phyloP scores from a whole-genome alignment of 2,329 filamentous ascomycete species.

The Monosporascus cannonballus region DNA sequence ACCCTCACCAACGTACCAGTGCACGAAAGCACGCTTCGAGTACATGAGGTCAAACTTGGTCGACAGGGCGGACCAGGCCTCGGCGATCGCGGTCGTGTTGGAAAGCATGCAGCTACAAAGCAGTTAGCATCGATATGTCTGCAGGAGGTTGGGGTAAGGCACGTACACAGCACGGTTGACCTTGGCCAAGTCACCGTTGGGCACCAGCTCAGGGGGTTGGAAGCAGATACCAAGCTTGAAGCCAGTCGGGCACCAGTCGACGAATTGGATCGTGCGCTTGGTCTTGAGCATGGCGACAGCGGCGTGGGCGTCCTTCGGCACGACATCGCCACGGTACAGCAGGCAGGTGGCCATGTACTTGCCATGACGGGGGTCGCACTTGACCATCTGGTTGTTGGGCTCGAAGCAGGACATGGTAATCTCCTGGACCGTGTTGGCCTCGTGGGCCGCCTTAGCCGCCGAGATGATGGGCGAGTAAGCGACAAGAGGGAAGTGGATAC shows the following conservation, averaged over 20 bases:
- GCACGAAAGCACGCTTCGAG: conserved; percentile 99
- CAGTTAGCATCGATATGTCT: conserved; percentile 6
- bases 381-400: conserved; percentile 99
- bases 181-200: conserved; percentile 95
- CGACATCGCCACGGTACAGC: conserved; percentile 96
- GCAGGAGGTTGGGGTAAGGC: background rate
- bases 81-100: conserved; percentile 97
- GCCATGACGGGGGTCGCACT: conserved; percentile 95
- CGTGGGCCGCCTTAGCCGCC: conserved; percentile 90
- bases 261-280: conserved; percentile 98
- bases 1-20: conserved; percentile 99
- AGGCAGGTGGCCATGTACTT: conserved; percentile 99
- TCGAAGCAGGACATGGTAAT: conserved; percentile 99
- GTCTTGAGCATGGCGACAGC: conserved; percentile 97
- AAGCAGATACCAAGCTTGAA: conserved; percentile 99
- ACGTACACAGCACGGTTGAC: conserved; percentile 96
- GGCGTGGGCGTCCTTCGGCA: conserved; percentile 88
- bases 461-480: conserved; percentile 94
- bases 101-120: conserved; percentile 82
- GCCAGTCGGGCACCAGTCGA: conserved; percentile 99
- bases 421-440: conserved; percentile 96
- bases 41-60: conserved; percentile 99
- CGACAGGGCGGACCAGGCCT: conserved; percentile 94
- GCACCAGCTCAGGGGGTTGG: conserved; percentile 92
- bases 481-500: conserved; percentile 98